A percentile compares a stretch with the other conserved stretches of the same genome.
Conservation (phyloP, 768 basidiomycete genomes). For the Boletus tylopilopsis region DNA sequence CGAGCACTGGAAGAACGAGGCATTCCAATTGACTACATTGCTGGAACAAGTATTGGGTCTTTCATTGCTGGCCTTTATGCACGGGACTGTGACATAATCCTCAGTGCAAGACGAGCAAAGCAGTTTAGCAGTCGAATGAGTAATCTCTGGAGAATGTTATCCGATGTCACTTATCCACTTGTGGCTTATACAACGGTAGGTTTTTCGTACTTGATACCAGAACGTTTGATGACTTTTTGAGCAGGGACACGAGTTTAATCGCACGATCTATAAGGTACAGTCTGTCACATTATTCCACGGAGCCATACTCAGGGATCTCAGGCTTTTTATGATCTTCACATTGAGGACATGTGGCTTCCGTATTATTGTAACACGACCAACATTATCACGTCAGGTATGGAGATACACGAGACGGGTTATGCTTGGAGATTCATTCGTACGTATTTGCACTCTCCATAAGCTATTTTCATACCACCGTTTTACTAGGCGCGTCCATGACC, state of each 20-base stretch:
- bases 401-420: slow-evolving; percentile 97
- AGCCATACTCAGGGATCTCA: slow-evolving; percentile 28
- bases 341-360: slow-evolving; percentile 98
- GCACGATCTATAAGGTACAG: slow-evolving; percentile 86
- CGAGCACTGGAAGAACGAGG: slow-evolving; percentile 88
- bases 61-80: slow-evolving; percentile 95
- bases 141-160: slow-evolving; percentile 90
- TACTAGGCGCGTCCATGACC: slow-evolving; percentile 91
- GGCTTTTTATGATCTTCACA: slow-evolving; percentile 92
- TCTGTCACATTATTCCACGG: neutral
- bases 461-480: slow-evolving; percentile 5
- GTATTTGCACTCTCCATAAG: slow-evolving; percentile 14
- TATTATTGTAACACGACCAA: slow-evolving; percentile 98
- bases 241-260: slow-evolving; percentile 92
- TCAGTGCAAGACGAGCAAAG: slow-evolving; percentile 80
- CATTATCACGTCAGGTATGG: slow-evolving; percentile 94
- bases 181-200: slow-evolving; percentile 73
- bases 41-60: slow-evolving; percentile 90
- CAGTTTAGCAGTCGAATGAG: slow-evolving; percentile 91
- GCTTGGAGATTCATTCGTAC: slow-evolving; percentile 92
- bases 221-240: slow-evolving; percentile 3
- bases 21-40: slow-evolving; percentile 92
- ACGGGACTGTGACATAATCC: slow-evolving; percentile 87
- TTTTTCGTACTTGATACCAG: slow-evolving; percentile 1
- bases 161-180: slow-evolving; percentile 81